Base-by-base conservation (phyloP, 176 grass and related monocot species). In the Thinopyrum elongatum region DNA sequence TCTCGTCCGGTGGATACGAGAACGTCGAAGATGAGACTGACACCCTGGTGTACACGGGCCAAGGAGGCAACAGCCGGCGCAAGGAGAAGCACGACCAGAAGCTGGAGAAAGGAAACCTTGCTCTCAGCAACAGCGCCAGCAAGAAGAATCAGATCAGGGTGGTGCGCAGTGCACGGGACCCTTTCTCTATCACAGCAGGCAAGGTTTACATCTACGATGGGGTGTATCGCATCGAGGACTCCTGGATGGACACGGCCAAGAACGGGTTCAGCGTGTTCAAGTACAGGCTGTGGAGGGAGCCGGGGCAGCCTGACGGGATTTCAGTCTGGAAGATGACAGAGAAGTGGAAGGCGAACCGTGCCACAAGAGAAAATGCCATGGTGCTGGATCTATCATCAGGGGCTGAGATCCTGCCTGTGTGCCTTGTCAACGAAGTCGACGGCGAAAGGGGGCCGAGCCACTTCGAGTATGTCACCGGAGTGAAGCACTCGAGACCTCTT, bases 121-220 rank as follows among this genome's bases (percentile, higher is more conserved):
- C 95, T 69, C 85, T 94, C 34, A 78, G 82, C 84, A 93, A 88
- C 27, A 91, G 95, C 78, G 84, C 79, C 13, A 78, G 88, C 10
- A 85, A 23, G 77, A 90, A 89, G 63, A 93, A 85, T 58, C 76
- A 77, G 27, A 90, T 94, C 65, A 80, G 95, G 69, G 95, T 97
- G 28, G 85, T 97, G 36, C 90, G 89, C 13, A 88, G 89, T 47
- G 61, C 71, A 25, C 46, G 84, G 75, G 90, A 97, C 75, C 39
- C 64, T 22, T 70, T 79, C 80, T 31, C 17, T 19, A 79, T 51
- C 65, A 76, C 78, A 1, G 34, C 79, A 1, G 34, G 82, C 10
- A 97, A 94, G 80, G 91, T 88, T 22, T 97, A 94, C 78, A 89
- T 94, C 30, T 97, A 97, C 84, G 95, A 94, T 61, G 95, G 95